Evolutionary conservation across 306 rosid species (phyloP), one percentile per base, ranked within the genome.

Genomic region (Vachellia collinsii): DNA sequence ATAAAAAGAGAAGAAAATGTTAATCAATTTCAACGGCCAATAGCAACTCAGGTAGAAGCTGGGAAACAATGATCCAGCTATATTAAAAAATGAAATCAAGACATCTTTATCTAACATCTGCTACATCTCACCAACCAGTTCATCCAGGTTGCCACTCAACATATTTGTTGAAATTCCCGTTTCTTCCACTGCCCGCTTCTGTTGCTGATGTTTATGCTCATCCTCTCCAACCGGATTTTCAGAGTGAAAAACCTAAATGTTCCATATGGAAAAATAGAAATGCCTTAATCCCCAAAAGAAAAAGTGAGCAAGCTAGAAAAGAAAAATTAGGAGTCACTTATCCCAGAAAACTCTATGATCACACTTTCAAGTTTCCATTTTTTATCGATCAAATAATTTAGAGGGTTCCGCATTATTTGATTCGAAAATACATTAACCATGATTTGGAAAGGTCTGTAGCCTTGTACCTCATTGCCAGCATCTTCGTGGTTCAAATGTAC

Each of bases 101-200:
- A 68, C 76, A 79, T 69, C 44, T 61, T 48, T 42, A 37, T 67
- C 20, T 36, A 47, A 68, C 67, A 83, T 68, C 16, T 34, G 20
- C 75, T 47, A 46, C 69, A 77, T 80, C 77, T 83, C 86, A 83
- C 89, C 54, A 16, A 90, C 94, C 90, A 89, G 78, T 68, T 89
- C 88, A 82, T 84, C 90, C 84, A 82, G 56, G 39, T 73, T 84
- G 46, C 74, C 80, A 42, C 77, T 77, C 78, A 79, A 76, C 11
- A 48, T 29, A 38, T 47, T 72, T 10, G 37, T 75, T 4, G 63
- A 82, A 74, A 47, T 71, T 70, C 38, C 50, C 61, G 73, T 78
- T 77, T 81, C 53, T 66, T 77, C 66, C 67, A 48, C 51, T 42
- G 75, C 85, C 62, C 37, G 72, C 88, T 37, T 20, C 65, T 62